Conservation (phyloP, 1,284 basidiomycete genomes). For the Moniliophthora roreri region DNA sequence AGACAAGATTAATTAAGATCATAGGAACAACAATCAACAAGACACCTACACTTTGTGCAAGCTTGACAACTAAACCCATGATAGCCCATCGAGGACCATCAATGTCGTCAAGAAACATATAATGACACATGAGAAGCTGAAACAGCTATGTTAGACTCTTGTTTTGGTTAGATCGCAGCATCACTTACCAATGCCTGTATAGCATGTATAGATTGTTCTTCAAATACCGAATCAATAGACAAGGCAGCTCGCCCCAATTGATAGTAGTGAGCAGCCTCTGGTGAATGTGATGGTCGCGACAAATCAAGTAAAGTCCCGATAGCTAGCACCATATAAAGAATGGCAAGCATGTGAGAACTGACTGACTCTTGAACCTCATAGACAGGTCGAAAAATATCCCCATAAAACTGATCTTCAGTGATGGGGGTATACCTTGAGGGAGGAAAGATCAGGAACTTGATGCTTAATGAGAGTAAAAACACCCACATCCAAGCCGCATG, state of each 20-base stretch:
- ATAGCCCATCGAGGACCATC: slow-evolving; percentile 66
- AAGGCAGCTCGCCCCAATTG: slow-evolving; percentile 60
- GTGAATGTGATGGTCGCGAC: slow-evolving; percentile 45
- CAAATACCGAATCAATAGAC: slow-evolving; percentile 59
- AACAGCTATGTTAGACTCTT: slow-evolving; percentile 20
- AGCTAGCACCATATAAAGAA: slow-evolving; percentile 46
- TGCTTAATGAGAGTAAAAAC: slow-evolving; percentile 14
- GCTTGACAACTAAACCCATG: slow-evolving; percentile 67
- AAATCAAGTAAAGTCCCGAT: slow-evolving; percentile 50
- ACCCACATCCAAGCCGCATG: slow-evolving; percentile 71
- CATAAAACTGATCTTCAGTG: slow-evolving; percentile 52
- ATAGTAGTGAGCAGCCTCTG: slow-evolving; percentile 55
- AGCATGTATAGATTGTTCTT: slow-evolving; percentile 58
- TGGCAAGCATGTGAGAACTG: slow-evolving; percentile 44
- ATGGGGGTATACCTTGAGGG: slow-evolving; percentile 60
- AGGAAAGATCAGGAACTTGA: slow-evolving; percentile 12
- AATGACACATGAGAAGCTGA: slow-evolving; percentile 69
- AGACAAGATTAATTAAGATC: slow-evolving; percentile 7
- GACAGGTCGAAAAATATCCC: slow-evolving; percentile 48
- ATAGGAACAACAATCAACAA: slow-evolving; percentile 5
- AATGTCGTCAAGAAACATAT: slow-evolving; percentile 66
- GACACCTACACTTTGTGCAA: slow-evolving; percentile 63
- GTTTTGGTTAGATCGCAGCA: not conserved
- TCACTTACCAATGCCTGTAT: slow-evolving; percentile 61
- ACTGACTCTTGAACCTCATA: slow-evolving; percentile 49